These are phyloP conservation scores for Davidsoniella eucalypti DNA, from an alignment of 2,329 filamentous ascomycete species.

Conservation along the genomic window DNA sequence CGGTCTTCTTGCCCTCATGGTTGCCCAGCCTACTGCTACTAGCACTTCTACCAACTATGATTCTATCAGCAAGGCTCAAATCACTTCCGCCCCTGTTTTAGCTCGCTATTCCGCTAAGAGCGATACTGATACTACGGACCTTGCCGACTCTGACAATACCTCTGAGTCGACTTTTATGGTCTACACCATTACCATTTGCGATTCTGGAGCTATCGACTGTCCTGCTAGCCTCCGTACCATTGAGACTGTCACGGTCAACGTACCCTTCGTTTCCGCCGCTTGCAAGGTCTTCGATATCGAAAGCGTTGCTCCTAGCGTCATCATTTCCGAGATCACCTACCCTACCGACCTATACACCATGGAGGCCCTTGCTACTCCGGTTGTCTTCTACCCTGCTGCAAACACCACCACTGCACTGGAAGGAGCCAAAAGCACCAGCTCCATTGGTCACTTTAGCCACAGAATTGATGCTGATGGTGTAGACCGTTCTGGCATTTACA, in stretches of 20 bases:
- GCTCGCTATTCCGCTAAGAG: neutral
- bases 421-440: too few relatives aligned
- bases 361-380: slow-evolving; percentile 1
- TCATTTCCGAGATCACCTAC: slow-evolving; percentile 5
- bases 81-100: neutral
- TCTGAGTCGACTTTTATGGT: slow-evolving; percentile 14
- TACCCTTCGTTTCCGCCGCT: neutral
- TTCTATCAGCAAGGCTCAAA: neutral
- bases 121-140: neutral
- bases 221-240: slow-evolving; percentile 22
- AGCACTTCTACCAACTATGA: neutral
- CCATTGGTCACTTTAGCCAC: too few relatives aligned
- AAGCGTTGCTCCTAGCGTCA: neutral
- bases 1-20: neutral
- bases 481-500: too few relatives aligned
- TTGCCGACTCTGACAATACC: neutral
- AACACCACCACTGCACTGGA: too few relatives aligned
- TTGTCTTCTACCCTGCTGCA: neutral
- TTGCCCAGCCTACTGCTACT: neutral
- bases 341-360: slow-evolving; percentile 6
- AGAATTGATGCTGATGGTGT: too few relatives aligned
- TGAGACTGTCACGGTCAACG: slow-evolving; percentile 16
- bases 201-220: slow-evolving; percentile 24
- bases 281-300: neutral
- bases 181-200: slow-evolving; percentile 23